Evolutionary conservation across 2,329 filamentous ascomycete genomes (phyloP).

Genomic region (Penicillium sp.): DNA sequence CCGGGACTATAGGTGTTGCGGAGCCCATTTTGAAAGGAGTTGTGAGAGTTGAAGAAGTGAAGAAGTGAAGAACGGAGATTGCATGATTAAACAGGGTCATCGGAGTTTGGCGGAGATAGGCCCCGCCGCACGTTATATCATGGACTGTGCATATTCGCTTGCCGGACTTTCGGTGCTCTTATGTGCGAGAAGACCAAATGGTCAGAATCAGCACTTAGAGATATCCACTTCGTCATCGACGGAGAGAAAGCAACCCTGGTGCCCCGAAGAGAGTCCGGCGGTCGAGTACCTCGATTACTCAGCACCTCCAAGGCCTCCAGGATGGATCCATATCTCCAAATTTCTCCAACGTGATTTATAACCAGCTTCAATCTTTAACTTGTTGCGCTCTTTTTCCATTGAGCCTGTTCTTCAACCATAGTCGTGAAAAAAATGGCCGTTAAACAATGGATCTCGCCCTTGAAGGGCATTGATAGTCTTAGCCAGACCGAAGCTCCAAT

Average conservation of each 20-base stretch:
- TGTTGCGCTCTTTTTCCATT: neutral
- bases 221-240: neutral
- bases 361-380: neutral
- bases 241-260: neutral
- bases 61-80: conserved; percentile 8
- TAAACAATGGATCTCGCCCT: conserved; percentile 55
- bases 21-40: conserved; percentile 11
- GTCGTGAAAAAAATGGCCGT: conserved; percentile 20
- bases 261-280: neutral
- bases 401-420: neutral
- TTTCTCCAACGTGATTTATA: conserved; percentile 4
- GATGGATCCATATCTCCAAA: conserved; percentile 1
- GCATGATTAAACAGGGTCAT: neutral
- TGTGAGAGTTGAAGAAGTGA: neutral
- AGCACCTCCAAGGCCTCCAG: neutral
- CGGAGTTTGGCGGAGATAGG: conserved; percentile 24
- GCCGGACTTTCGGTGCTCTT: neutral
- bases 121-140: neutral
- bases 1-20: neutral
- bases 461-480: conserved; percentile 59
- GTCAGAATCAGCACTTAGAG: neutral
- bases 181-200: neutral
- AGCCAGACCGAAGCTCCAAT: conserved; percentile 46
- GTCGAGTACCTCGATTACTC: conserved; percentile 1
- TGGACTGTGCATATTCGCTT: neutral